Conservation (phyloP, 2,329 filamentous ascomycete species). For the Macroventuria anomochaeta region DNA sequence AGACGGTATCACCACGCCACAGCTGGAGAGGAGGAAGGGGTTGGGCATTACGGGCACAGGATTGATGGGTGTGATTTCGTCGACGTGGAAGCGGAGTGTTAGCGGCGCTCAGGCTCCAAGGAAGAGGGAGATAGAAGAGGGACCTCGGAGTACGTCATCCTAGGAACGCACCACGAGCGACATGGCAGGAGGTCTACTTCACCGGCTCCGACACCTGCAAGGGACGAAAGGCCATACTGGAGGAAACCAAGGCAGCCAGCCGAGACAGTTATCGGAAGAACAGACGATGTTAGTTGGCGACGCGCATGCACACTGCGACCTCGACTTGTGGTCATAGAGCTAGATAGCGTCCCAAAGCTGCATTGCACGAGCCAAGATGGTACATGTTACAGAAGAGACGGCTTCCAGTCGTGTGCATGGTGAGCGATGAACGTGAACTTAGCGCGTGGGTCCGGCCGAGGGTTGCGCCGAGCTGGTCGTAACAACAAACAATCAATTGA, state of each 20-base stretch:
- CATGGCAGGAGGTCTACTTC: too few relatives aligned
- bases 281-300: too few relatives aligned
- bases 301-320: too few relatives aligned
- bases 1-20: conserved; percentile 31
- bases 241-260: too few relatives aligned
- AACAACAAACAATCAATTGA: conserved; percentile 12
- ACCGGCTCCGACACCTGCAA: too few relatives aligned
- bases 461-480: conserved; percentile 3
- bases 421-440: neutral
- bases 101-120: neutral
- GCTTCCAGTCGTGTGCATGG: neutral
- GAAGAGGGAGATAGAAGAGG: neutral
- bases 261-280: too few relatives aligned
- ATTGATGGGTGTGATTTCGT: conserved; percentile 30
- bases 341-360: too few relatives aligned
- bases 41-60: conserved; percentile 15
- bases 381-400: neutral
- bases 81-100: conserved; percentile 34
- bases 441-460: neutral
- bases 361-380: too few relatives aligned
- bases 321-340: too few relatives aligned
- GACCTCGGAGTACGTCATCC: neutral
- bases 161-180: neutral
- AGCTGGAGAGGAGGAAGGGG: conserved; percentile 19
- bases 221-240: too few relatives aligned